phyloP scores from a whole-genome alignment of 257 asterid genomes.

The Nicotiana knightiana region DNA sequence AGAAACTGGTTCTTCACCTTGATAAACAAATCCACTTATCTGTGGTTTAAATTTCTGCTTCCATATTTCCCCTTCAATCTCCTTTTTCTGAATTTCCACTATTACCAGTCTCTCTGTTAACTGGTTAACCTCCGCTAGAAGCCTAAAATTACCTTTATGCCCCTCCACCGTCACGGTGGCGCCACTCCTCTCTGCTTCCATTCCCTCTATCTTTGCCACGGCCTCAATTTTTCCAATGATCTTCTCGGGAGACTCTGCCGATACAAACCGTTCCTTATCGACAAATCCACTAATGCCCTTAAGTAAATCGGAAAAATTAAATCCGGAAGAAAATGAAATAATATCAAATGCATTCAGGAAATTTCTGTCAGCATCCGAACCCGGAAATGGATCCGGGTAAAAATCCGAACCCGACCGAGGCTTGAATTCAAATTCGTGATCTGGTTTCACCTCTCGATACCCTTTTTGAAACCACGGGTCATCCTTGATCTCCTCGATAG shows the following conservation, averaged over 20 bases:
- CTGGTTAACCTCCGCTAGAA: constrained; percentile 11
- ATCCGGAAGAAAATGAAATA: constrained; percentile 35
- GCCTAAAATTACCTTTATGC: not conserved
- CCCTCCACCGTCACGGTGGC: constrained; percentile 23
- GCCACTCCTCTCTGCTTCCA: constrained; percentile 10
- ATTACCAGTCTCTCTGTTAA: constrained; percentile 22
- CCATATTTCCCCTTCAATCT: constrained; percentile 9
- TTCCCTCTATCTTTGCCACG: constrained; percentile 22
- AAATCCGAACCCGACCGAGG: not conserved
- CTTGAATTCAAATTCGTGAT: not conserved
- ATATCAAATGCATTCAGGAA: constrained; percentile 35
- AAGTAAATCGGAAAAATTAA: constrained; percentile 30
- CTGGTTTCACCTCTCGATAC: constrained; percentile 9
- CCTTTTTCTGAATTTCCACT: constrained; percentile 13
- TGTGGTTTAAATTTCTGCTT: constrained; percentile 10
- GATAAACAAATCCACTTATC: constrained; percentile 10
- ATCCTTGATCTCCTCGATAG: constrained; percentile 36
- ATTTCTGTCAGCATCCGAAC: not conserved
- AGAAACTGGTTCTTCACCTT: not conserved
- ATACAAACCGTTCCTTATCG: constrained; percentile 20
- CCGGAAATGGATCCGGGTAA: not conserved
- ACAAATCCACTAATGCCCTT: not conserved
- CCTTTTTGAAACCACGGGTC: constrained; percentile 55
- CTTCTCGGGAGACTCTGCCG: constrained; percentile 20
- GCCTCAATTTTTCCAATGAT: constrained; percentile 21